Evolutionary conservation across 306 rosid species (phyloP).

Genomic region (Cucumis sativus): DNA sequence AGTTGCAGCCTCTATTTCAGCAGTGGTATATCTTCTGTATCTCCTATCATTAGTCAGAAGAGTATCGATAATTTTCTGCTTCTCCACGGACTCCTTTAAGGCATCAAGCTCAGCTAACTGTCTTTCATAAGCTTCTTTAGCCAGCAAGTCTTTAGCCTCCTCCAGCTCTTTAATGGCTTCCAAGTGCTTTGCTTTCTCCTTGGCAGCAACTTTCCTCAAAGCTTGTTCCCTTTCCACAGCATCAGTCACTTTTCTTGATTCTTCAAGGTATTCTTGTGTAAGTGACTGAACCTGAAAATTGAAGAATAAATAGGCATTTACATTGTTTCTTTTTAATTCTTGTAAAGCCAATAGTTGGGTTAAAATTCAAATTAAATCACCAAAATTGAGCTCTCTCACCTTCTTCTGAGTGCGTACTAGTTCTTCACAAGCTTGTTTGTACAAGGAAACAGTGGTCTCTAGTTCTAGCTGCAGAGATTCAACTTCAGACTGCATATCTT

Average conservation of each 20-base stretch:
- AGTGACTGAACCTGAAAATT: conserved; percentile 44
- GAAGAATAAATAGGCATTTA: background rate
- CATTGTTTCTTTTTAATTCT: background rate
- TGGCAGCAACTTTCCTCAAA: conserved; percentile 61
- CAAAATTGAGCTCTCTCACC: conserved; percentile 38
- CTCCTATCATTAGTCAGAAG: conserved; percentile 60
- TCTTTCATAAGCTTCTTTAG: conserved; percentile 74
- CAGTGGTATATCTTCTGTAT: conserved; percentile 66
- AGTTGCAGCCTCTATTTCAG: conserved; percentile 74
- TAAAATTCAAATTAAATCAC: background rate
- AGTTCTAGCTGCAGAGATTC: conserved; percentile 59
- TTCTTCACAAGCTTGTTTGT: conserved; percentile 63
- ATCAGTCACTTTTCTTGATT: conserved; percentile 46
- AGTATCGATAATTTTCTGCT: conserved; percentile 50
- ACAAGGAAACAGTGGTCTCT: conserved; percentile 61
- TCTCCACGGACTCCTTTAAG: conserved; percentile 54
- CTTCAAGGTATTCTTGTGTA: conserved; percentile 71
- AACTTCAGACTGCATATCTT: conserved; percentile 36
- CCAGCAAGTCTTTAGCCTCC: conserved; percentile 50
- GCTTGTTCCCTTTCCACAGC: conserved; percentile 59
- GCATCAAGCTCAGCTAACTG: conserved; percentile 67
- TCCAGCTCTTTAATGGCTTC: conserved; percentile 58
- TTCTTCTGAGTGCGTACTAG: conserved; percentile 57
- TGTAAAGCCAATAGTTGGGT: background rate
- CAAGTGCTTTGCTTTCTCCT: conserved; percentile 64